A percentile compares a stretch with the other conserved stretches of the same genome.
Evolutionary conservation across 2,329 filamentous ascomycete species (phyloP).

Genomic region (Bipolaris gigantea): DNA sequence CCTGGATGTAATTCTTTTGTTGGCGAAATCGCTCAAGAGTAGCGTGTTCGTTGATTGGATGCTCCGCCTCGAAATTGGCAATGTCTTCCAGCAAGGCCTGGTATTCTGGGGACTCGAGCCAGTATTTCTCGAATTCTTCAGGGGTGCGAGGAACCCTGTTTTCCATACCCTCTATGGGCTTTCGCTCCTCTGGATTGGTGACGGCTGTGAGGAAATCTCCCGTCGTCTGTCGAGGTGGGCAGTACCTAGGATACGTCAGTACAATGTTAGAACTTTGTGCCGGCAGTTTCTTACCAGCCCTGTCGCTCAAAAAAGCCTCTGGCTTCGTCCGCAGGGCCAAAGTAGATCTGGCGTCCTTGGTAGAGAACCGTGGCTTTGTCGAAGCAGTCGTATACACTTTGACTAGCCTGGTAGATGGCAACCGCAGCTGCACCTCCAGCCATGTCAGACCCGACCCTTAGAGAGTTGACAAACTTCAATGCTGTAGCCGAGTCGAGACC

Average conservation of each 20-base stretch:
- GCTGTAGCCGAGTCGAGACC: slow-evolving; percentile 54
- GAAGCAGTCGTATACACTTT: slow-evolving; percentile 63
- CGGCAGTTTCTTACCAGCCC: slow-evolving; percentile 55
- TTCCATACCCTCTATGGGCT: slow-evolving; percentile 48
- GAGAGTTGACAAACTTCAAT: slow-evolving; percentile 59
- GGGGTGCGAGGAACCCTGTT: slow-evolving; percentile 52
- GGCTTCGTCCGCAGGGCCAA: slow-evolving; percentile 63
- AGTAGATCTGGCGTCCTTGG: slow-evolving; percentile 77
- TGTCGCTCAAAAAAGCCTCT: slow-evolving; percentile 67
- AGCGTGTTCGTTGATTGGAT: slow-evolving; percentile 48
- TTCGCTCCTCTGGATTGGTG: slow-evolving; percentile 54
- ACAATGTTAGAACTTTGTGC: background rate
- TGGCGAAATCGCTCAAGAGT: slow-evolving; percentile 40
- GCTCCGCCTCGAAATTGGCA: slow-evolving; percentile 52
- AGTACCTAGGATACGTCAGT: slow-evolving; percentile 43
- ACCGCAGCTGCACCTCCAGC: slow-evolving; percentile 56
- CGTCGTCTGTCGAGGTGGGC: slow-evolving; percentile 67
- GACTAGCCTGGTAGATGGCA: slow-evolving; percentile 59
- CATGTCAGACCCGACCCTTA: slow-evolving; percentile 56
- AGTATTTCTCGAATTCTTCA: slow-evolving; percentile 53
- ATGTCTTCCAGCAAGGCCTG: slow-evolving; percentile 53
- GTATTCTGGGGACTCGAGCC: slow-evolving; percentile 57
- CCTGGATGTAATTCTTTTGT: slow-evolving; percentile 52
- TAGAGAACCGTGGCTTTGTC: slow-evolving; percentile 76
- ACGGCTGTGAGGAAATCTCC: slow-evolving; percentile 77